Conservation (phyloP, 495 filamentous ascomycete species). For the Penicillium cosmopolitanum region DNA sequence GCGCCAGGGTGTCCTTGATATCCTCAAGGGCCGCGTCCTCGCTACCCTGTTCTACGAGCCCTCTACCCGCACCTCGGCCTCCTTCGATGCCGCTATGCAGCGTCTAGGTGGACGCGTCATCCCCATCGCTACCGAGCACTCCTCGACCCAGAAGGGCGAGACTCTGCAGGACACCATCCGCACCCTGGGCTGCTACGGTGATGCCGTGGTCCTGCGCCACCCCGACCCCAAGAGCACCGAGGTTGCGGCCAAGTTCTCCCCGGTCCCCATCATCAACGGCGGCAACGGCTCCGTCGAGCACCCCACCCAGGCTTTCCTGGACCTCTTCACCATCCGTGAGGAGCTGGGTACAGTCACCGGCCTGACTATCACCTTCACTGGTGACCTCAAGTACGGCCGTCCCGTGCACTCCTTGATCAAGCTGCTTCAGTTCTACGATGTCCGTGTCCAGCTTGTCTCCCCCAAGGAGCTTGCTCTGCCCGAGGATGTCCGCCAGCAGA, state of each 20-base stretch:
- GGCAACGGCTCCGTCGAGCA: slow-evolving; percentile 95
- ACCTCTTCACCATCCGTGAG: slow-evolving; percentile 97
- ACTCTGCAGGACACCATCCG: slow-evolving; percentile 90
- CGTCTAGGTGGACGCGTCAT: slow-evolving; percentile 86
- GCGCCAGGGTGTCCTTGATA: slow-evolving; percentile 82
- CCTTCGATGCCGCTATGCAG: slow-evolving; percentile 98
- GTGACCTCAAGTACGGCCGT: slow-evolving; percentile 89
- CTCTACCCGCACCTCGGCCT: slow-evolving; percentile 92
- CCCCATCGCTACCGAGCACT: slow-evolving; percentile 74
- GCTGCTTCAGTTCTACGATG: slow-evolving; percentile 91
- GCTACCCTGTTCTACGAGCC: slow-evolving; percentile 97
- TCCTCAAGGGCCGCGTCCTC: slow-evolving; percentile 83
- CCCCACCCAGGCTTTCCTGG: slow-evolving; percentile 97
- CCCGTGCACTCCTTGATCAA: slow-evolving; percentile 94
- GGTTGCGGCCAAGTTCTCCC: slow-evolving; percentile 80
- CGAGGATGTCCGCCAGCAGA: slow-evolving; percentile 66
- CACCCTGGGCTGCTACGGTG: slow-evolving; percentile 90
- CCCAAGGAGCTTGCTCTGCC: slow-evolving; percentile 81
- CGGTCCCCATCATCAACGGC: slow-evolving; percentile 93
- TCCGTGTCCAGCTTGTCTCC: slow-evolving; percentile 87
- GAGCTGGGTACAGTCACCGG: slow-evolving; percentile 94
- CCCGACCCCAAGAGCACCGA: slow-evolving; percentile 78
- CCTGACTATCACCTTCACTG: slow-evolving; percentile 92
- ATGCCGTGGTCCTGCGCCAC: slow-evolving; percentile 92
- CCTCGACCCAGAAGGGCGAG: slow-evolving; percentile 91